Conservation (phyloP, 164 flowering plant genomes). For the Vitis vinifera region ASM3070453v1 NC_081823.1:2407001-2407500, state of each 20-base stretch:
- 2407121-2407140: not conserved
- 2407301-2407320: too few species aligned
- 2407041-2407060: not conserved
- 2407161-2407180: not conserved
- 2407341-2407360: not conserved
- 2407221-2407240: too few species aligned
- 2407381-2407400: not conserved
- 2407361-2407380: not conserved
- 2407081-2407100: not conserved
- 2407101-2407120: not conserved
- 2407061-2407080: too few species aligned
- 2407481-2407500: conserved; percentile 85
- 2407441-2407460: conserved; percentile 86
- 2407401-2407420: conserved; percentile 43
- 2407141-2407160: not conserved
- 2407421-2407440: conserved; percentile 49
- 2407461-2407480: conserved; percentile 85
- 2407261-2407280: too few species aligned
- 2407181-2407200: too few species aligned
- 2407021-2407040: not conserved
- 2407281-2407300: too few species aligned
- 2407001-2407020: too few species aligned
- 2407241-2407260: too few species aligned
- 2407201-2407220: too few species aligned
- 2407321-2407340: too few species aligned